A percentile compares a stretch with the other conserved stretches of the same genome.
These are phyloP conservation scores for Polyporus tsugae DNA, from an alignment of 1,284 basidiomycete species.

Conservation along the genomic window DNA sequence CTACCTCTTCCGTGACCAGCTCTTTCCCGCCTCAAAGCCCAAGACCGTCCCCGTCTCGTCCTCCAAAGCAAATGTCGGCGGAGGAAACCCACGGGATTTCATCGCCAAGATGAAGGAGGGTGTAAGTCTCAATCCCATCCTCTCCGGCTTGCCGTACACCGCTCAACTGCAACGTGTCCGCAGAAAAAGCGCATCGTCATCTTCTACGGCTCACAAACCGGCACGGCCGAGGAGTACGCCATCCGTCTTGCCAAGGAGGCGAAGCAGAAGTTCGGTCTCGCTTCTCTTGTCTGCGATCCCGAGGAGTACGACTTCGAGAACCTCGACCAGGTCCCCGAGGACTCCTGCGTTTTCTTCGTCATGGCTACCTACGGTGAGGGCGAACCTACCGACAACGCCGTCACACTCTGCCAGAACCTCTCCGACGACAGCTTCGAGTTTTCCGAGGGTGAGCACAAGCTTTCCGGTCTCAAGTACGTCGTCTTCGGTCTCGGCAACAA, in stretches of 20 bases:
- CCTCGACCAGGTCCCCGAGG: conserved; percentile 89
- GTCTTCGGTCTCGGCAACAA: conserved; percentile 95
- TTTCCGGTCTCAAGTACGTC: conserved; percentile 94
- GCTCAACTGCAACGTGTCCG: conserved; percentile 28
- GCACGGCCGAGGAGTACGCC: conserved; percentile 96
- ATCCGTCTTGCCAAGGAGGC: conserved; percentile 94
- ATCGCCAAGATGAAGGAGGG: conserved; percentile 89
- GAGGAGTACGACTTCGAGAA: conserved; percentile 99
- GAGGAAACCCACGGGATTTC: conserved; percentile 88
- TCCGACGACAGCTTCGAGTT: conserved; percentile 90
- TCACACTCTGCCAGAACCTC: conserved; percentile 92
- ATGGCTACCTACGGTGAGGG: conserved; percentile 99
- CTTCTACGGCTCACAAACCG: conserved; percentile 97
- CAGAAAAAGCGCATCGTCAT: conserved; percentile 96
- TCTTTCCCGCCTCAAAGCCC: conserved; percentile 70
- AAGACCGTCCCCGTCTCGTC: conserved; percentile 58
- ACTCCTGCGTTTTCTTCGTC: conserved; percentile 91
- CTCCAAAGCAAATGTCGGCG: conserved; percentile 63
- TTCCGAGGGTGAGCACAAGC: conserved; percentile 77
- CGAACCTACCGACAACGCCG: conserved; percentile 99
- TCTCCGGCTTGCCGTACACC: background rate
- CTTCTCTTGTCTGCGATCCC: conserved; percentile 93
- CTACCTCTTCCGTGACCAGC: conserved; percentile 82
- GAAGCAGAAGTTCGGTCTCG: conserved; percentile 92
- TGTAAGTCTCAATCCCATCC: conserved; percentile 59